Percentiles rank a stretch among this genome's conserved stretches.
Conservation (phyloP, 495 filamentous ascomycete species). For the Penicillium tannophilum region DNA sequence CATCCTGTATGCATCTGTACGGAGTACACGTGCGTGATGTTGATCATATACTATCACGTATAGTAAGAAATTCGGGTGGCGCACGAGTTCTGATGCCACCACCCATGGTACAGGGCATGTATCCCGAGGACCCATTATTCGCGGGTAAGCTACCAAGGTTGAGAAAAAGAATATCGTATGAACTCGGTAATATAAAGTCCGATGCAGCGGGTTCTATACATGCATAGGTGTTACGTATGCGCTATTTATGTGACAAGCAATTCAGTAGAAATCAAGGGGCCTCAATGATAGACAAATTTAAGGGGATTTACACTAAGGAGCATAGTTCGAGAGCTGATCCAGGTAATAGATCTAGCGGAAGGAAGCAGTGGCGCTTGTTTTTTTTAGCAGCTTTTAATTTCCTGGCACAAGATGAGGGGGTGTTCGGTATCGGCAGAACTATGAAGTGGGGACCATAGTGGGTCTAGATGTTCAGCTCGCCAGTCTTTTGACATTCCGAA, state of each 20-base stretch:
- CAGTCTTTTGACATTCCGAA: neutral
- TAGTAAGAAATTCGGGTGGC: neutral
- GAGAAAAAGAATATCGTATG: too few relatives aligned
- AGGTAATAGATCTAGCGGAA: neutral
- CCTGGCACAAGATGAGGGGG: neutral
- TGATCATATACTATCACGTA: neutral
- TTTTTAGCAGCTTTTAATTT: constrained; percentile 4
- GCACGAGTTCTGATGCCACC: neutral
- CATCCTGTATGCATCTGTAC: neutral
- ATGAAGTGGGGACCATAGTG: neutral
- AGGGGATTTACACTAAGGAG: neutral
- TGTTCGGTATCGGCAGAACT: constrained; percentile 1
- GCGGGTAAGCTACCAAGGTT: neutral
- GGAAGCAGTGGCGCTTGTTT: constrained; percentile 4
- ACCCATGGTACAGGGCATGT: neutral
- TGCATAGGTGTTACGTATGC: too few relatives aligned
- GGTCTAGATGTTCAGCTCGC: constrained; percentile 10
- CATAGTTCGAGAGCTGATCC: neutral
- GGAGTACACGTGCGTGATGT: neutral
- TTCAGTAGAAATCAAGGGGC: too few relatives aligned
- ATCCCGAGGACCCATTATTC: neutral
- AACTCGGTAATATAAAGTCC: too few relatives aligned
- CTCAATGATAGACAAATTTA: too few relatives aligned
- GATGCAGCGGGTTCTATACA: too few relatives aligned
- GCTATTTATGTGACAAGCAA: neutral